These are phyloP conservation scores for Ustilago sp. DNA, from an alignment of 1,284 basidiomycete genomes.

Conservation along the genomic window DNA sequence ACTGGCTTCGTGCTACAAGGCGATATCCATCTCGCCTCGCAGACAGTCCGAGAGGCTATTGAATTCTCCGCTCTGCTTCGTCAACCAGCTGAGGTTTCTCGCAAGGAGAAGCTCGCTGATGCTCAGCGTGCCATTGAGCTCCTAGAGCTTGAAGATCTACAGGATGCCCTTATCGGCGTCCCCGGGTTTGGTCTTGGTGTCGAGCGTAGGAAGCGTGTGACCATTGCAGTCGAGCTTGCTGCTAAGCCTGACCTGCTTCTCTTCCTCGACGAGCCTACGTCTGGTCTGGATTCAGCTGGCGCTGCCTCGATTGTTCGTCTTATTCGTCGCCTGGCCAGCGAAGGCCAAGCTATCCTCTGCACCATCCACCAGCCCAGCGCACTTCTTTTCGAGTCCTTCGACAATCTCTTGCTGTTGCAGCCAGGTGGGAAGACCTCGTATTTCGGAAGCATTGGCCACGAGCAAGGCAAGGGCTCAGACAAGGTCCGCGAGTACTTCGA, in stretches of 20 bases:
- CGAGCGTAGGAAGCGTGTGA: conserved; percentile 59
- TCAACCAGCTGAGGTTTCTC: conserved; percentile 51
- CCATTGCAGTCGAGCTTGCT: conserved; percentile 63
- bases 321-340: conserved; percentile 53
- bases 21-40: conserved; percentile 65
- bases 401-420: conserved; percentile 57
- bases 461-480: conserved; percentile 37
- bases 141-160: conserved; percentile 52
- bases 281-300: conserved; percentile 57
- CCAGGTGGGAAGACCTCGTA: conserved; percentile 55
- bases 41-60: conserved; percentile 62
- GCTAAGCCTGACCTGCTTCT: conserved; percentile 62
- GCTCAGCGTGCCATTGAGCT: conserved; percentile 55
- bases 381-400: conserved; percentile 59
- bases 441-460: conserved; percentile 56
- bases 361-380: conserved; percentile 64
- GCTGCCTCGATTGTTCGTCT: conserved; percentile 59
- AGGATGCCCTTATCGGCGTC: conserved; percentile 59
- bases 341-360: conserved; percentile 62
- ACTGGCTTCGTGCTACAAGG: conserved; percentile 79
- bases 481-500: conserved; percentile 59
- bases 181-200: conserved; percentile 60
- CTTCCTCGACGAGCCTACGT: conserved; percentile 66
- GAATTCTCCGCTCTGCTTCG: conserved; percentile 61
- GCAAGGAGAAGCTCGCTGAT: conserved; percentile 52